Evolutionary conservation across 2,329 filamentous ascomycete species (phyloP).

Genomic region (Magnaporthiopsis incrustans): DNA sequence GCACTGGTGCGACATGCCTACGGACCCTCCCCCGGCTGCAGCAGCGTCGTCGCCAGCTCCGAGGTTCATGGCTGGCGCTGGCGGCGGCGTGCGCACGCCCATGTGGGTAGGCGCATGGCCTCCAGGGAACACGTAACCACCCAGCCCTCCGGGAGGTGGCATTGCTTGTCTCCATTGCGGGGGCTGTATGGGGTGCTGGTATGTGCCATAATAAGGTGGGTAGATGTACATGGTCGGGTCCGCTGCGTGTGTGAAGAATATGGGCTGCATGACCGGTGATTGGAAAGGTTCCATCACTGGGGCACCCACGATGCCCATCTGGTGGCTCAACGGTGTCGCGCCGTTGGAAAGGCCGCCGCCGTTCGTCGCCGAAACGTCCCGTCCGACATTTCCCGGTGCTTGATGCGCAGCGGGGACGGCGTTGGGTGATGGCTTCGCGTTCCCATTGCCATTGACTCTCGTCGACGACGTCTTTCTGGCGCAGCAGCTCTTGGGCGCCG

Average conservation of each 20-base stretch:
- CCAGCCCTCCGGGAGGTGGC: slow-evolving; percentile 2
- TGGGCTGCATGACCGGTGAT: slow-evolving; percentile 11
- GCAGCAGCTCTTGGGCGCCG: slow-evolving; percentile 5
- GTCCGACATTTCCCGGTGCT: not conserved
- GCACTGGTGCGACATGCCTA: slow-evolving; percentile 13
- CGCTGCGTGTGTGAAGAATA: slow-evolving; percentile 5
- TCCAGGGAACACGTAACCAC: not conserved
- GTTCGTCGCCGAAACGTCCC: not conserved
- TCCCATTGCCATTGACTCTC: slow-evolving; percentile 5
- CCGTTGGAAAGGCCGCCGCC: not conserved
- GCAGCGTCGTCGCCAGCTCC: not conserved
- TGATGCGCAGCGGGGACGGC: not conserved
- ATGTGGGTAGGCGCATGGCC: not conserved
- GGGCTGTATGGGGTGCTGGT: slow-evolving; percentile 14
- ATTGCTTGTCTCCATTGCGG: slow-evolving; percentile 15
- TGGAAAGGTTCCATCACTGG: too few species aligned
- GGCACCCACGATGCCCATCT: not conserved
- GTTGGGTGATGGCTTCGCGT: not conserved
- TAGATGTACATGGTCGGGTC: slow-evolving; percentile 11
- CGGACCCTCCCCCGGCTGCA: not conserved
- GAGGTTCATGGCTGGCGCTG: not conserved
- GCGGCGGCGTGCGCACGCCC: not conserved
- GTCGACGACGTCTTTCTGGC: not conserved
- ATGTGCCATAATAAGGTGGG: slow-evolving; percentile 14
- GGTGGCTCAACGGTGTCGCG: not conserved